phyloP scores from a whole-genome alignment of 108 stramenopile species.

The Nitzschia sp. region DNA sequence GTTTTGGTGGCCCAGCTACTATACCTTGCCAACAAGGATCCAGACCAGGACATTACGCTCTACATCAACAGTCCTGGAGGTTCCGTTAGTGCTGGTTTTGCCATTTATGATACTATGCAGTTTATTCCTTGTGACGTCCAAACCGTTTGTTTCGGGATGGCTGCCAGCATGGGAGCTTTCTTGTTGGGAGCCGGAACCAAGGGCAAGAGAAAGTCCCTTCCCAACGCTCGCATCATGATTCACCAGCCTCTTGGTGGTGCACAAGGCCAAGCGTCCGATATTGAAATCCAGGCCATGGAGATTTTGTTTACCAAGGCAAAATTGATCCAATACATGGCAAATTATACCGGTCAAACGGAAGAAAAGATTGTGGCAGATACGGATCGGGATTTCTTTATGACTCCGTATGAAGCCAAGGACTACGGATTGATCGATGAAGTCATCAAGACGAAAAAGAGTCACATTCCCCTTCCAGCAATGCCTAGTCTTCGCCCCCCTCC shows the following conservation, averaged over 20 bases:
- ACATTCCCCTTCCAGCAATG: slow-evolving; percentile 82
- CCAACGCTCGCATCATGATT: slow-evolving; percentile 97
- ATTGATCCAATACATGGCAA: slow-evolving; percentile 90
- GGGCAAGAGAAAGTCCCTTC: slow-evolving; percentile 87
- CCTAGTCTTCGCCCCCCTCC: slow-evolving; percentile 39
- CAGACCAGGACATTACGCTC: slow-evolving; percentile 90
- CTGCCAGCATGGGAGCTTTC: slow-evolving; percentile 96
- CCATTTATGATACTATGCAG: slow-evolving; percentile 97
- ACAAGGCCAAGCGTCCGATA: slow-evolving; percentile 94
- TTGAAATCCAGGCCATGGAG: slow-evolving; percentile 98
- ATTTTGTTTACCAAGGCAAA: slow-evolving; percentile 89
- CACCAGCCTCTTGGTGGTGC: slow-evolving; percentile 97
- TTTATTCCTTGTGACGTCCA: slow-evolving; percentile 94
- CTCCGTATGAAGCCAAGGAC: slow-evolving; percentile 89
- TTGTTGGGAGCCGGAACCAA: slow-evolving; percentile 88
- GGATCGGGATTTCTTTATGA: slow-evolving; percentile 97
- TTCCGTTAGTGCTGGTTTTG: slow-evolving; percentile 87
- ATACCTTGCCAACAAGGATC: slow-evolving; percentile 94
- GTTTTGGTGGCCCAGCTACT: slow-evolving; percentile 90
- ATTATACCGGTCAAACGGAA: slow-evolving; percentile 89
- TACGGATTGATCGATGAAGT: slow-evolving; percentile 98
- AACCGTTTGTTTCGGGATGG: slow-evolving; percentile 98
- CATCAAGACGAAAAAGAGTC: slow-evolving; percentile 90
- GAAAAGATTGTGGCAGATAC: slow-evolving; percentile 95
- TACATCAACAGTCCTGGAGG: slow-evolving; percentile 96